These are phyloP conservation scores for Hericium alpestre DNA, from an alignment of 768 basidiomycete species.

Conservation along the genomic window DNA sequence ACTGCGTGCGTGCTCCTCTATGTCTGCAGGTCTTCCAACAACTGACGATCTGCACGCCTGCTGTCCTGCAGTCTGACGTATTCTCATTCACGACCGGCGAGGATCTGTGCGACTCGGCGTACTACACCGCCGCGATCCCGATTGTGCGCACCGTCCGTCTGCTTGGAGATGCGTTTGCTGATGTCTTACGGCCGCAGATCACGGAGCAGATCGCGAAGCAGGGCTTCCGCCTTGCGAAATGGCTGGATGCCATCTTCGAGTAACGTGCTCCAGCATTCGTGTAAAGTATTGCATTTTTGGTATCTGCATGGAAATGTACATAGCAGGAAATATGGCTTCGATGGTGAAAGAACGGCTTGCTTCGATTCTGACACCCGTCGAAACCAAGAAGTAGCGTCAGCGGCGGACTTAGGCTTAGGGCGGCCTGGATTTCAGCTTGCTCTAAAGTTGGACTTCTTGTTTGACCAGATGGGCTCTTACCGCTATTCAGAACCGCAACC, in stretches of 20 bases:
- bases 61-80: slow-evolving; percentile 13
- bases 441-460: no score
- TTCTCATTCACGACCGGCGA: slow-evolving; percentile 16
- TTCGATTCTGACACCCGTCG: no score
- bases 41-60: neutral
- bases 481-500: no score
- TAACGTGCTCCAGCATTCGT: neutral
- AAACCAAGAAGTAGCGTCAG: no score
- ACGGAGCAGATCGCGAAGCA: slow-evolving; percentile 22
- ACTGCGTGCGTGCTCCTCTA: slow-evolving; percentile 16
- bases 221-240: slow-evolving; percentile 16
- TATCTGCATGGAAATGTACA: no score
- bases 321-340: no score
- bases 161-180: neutral
- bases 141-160: slow-evolving; percentile 7
- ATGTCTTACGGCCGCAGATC: slow-evolving; percentile 11
- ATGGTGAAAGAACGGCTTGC: no score
- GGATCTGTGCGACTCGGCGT: slow-evolving; percentile 19
- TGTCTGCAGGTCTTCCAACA: neutral
- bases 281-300: no score
- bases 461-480: no score
- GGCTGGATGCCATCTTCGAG: slow-evolving; percentile 17
- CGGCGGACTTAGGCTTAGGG: no score
- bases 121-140: slow-evolving; percentile 16
- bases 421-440: no score